phyloP scores from a whole-genome alignment of 148 eudicot genomes.

The Rhododendron vialii region DNA sequence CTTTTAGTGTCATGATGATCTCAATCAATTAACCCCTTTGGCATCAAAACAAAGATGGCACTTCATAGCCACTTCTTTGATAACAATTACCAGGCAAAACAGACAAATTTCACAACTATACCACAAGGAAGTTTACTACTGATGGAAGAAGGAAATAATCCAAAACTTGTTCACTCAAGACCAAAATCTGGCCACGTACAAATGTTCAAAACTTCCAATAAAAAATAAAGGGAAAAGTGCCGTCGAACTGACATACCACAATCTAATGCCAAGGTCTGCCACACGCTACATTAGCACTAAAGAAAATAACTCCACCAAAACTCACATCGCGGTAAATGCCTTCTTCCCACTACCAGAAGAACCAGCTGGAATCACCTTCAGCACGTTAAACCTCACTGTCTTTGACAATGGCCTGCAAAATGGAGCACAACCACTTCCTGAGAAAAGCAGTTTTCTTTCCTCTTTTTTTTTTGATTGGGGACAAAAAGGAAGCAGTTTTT shows the following conservation, averaged over 20 bases:
- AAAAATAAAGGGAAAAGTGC: background rate
- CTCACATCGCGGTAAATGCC: constrained; percentile 19
- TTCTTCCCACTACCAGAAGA: constrained; percentile 30
- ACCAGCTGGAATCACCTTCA: constrained; percentile 38
- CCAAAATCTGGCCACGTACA: background rate
- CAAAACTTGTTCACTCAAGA: background rate
- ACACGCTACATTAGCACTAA: background rate
- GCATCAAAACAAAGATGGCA: too few relatives aligned
- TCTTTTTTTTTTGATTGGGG: too few relatives aligned
- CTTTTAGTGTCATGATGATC: too few relatives aligned
- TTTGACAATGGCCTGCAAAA: constrained; percentile 21
- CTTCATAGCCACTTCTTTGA: too few relatives aligned
- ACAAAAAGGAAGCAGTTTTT: too few relatives aligned
- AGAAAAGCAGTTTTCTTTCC: background rate
- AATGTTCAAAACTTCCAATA: background rate
- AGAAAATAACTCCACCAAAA: background rate
- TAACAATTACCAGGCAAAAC: too few relatives aligned
- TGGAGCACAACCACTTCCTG: background rate
- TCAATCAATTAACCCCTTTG: too few relatives aligned
- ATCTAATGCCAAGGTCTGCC: background rate
- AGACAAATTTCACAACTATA: background rate
- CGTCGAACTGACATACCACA: background rate
- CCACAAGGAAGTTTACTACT: background rate
- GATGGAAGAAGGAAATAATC: background rate
- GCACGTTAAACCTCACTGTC: constrained; percentile 35